Conservation (phyloP, 225 moss, liverwort and hornwort genomes). For the Ulota crispa region DNA sequence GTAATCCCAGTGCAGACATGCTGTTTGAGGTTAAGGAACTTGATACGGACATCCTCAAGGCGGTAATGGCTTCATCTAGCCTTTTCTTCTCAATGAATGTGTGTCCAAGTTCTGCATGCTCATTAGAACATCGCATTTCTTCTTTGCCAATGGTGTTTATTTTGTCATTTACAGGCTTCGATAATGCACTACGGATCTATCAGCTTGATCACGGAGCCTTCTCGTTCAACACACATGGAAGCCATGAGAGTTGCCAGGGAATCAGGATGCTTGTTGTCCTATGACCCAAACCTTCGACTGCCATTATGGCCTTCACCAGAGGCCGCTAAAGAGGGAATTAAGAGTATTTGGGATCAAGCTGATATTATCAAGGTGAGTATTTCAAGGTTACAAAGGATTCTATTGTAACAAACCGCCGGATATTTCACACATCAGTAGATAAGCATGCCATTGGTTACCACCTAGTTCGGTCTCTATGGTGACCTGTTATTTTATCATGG, state of each 20-base stretch:
- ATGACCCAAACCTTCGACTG: constrained; percentile 80
- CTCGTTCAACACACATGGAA: constrained; percentile 79
- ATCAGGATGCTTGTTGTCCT: constrained; percentile 70
- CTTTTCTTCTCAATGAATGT: constrained; percentile 2
- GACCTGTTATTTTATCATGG: too few species aligned
- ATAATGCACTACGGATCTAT: constrained; percentile 87
- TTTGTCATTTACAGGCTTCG: constrained; percentile 50
- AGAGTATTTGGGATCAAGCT: constrained; percentile 84
- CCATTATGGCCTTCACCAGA: constrained; percentile 77
- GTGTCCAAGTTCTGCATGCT: constrained; percentile 1
- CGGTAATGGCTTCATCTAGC: constrained; percentile 34
- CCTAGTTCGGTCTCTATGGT: not conserved
- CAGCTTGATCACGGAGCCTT: constrained; percentile 85
- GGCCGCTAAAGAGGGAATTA: constrained; percentile 74
- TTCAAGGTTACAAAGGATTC: not conserved
- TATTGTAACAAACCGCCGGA: too few species aligned
- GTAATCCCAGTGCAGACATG: constrained; percentile 90
- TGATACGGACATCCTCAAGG: constrained; percentile 64
- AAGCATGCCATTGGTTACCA: not conserved
- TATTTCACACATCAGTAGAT: too few species aligned
- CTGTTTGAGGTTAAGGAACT: constrained; percentile 58
- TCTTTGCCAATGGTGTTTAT: too few species aligned
- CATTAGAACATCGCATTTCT: not conserved
- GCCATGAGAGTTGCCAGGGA: constrained; percentile 76
- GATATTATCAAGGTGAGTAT: constrained; percentile 53